A percentile compares a stretch with the other conserved stretches of the same genome.
Evolutionary conservation across 495 filamentous ascomycete genomes (phyloP).

Genomic region (Staphylotrichum longicolle): DNA sequence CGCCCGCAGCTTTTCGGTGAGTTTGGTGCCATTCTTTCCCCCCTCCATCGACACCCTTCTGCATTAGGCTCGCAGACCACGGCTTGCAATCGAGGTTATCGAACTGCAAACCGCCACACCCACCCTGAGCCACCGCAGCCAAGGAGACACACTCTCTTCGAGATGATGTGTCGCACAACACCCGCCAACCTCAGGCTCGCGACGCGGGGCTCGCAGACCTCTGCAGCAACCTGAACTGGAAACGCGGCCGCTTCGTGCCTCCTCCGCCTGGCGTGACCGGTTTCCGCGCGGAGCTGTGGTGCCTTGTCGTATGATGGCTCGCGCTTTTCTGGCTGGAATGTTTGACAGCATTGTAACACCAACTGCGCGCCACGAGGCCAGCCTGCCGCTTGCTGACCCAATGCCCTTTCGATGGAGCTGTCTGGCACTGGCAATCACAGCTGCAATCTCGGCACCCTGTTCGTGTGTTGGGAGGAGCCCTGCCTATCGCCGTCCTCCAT

Average conservation of each 20-base stretch:
- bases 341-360: slow-evolving; percentile 12
- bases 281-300: neutral
- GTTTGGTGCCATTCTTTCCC: too few species aligned
- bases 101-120: too few species aligned
- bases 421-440: neutral
- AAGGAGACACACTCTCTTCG: neutral
- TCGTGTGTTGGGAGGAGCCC: slow-evolving; percentile 12
- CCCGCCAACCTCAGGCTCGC: neutral
- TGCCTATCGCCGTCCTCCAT: slow-evolving; percentile 15
- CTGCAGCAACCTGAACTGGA: neutral
- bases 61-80: neutral
- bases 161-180: slow-evolving; percentile 18
- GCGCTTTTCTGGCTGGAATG: neutral
- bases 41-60: too few species aligned
- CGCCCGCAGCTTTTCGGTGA: too few species aligned
- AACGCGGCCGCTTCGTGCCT: neutral
- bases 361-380: slow-evolving; percentile 10
- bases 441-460: slow-evolving; percentile 13
- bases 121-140: too few species aligned
- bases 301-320: neutral
- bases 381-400: neutral
- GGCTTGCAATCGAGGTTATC: too few species aligned
- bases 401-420: neutral
- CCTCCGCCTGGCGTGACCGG: neutral
- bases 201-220: slow-evolving; percentile 14